phyloP scores from a whole-genome alignment of 2,329 filamentous ascomycete genomes.

The Fusarium newnesense region DNA sequence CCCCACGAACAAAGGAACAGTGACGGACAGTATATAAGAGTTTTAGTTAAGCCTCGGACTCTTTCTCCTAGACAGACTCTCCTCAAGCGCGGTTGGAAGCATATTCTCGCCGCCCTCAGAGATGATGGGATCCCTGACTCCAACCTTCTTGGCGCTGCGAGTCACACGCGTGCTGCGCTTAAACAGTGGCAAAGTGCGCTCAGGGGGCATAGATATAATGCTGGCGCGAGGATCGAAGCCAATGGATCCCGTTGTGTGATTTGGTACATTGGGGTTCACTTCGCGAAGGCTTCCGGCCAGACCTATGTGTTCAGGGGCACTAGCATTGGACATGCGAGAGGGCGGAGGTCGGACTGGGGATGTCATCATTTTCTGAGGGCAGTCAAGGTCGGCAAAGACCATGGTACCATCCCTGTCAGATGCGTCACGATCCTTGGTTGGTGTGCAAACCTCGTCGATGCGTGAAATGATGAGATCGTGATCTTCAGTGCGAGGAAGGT shows the following conservation, averaged over 20 bases:
- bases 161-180: slow-evolving; percentile 57
- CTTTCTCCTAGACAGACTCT: slow-evolving; percentile 62
- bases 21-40: not conserved
- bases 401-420: slow-evolving; percentile 51
- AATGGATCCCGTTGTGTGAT: slow-evolving; percentile 50
- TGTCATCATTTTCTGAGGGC: slow-evolving; percentile 39
- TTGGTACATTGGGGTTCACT: slow-evolving; percentile 64
- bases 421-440: slow-evolving; percentile 38
- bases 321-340: slow-evolving; percentile 45
- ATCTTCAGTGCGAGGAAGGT: slow-evolving; percentile 77
- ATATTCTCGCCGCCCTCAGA: slow-evolving; percentile 64
- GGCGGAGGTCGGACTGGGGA: slow-evolving; percentile 47
- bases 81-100: slow-evolving; percentile 56
- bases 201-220: slow-evolving; percentile 53
- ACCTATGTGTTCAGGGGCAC: slow-evolving; percentile 44
- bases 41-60: slow-evolving; percentile 60
- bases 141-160: slow-evolving; percentile 49
- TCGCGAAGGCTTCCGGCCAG: slow-evolving; percentile 62
- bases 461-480: slow-evolving; percentile 58
- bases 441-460: slow-evolving; percentile 48
- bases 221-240: slow-evolving; percentile 57
- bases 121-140: slow-evolving; percentile 37
- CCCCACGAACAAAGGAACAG: not conserved
- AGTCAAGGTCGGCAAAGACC: slow-evolving; percentile 55
- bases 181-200: slow-evolving; percentile 58